Percentiles rank a stretch among this genome's conserved stretches.
Conservation (phyloP, 179 eudicot species). For the Camellia oleifera region DNA sequence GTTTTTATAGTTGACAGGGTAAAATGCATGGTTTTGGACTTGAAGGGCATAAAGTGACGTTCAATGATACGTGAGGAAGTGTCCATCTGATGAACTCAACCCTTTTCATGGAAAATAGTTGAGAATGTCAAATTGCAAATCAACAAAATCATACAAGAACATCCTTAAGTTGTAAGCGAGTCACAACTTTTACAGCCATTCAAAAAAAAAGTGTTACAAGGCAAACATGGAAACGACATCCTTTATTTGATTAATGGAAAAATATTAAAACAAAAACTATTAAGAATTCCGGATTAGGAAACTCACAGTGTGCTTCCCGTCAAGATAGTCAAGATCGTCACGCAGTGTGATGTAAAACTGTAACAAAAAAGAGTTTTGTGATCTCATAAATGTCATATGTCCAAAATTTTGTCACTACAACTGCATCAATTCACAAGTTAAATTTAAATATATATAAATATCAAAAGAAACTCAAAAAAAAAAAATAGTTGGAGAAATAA, state of each 20-base stretch:
- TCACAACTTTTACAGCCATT: neutral
- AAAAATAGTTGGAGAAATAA: neutral
- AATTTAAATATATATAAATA: neutral
- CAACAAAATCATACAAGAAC: neutral
- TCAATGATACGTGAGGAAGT: no score
- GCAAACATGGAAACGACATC: neutral
- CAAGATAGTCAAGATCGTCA: conserved; percentile 90
- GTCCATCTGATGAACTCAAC: no score
- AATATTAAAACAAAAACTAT: conserved; percentile 7
- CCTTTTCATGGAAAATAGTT: neutral
- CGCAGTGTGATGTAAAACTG: conserved; percentile 94
- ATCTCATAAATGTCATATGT: conserved; percentile 8
- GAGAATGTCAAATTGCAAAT: neutral
- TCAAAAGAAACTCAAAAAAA: neutral
- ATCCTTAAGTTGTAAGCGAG: neutral
- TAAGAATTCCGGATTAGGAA: conserved; percentile 3
- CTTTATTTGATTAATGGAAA: neutral
- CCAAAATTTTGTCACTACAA: neutral
- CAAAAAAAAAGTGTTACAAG: no score
- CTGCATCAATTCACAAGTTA: conserved; percentile 1
- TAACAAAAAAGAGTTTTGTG: conserved; percentile 22
- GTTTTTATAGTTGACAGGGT: no score
- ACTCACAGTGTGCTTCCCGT: conserved; percentile 96
- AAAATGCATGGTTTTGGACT: no score
- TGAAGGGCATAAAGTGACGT: no score